Evolutionary conservation across 1,284 basidiomycete genomes (phyloP), one percentile per base, ranked within the genome.

Genomic region (Sanghuangporus baumii): DNA sequence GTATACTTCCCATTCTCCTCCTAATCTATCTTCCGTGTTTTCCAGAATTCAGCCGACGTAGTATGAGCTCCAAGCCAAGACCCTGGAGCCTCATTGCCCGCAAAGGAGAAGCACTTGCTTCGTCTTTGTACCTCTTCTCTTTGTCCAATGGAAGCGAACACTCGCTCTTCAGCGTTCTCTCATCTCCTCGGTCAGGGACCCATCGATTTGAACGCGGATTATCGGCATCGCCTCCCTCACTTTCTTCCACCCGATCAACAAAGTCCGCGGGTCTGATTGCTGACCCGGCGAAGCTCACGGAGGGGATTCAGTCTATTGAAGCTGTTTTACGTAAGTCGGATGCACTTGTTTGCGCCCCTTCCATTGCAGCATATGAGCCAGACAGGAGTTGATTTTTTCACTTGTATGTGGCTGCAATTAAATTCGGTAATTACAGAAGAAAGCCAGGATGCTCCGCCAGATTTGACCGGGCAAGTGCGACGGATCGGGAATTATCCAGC

Each of bases 391-490:
- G 8, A 37, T 54, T n/a, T 12, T 23, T 51, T 26, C 2, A 2
- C 23, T 43, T 31, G 26, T 2, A 46, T 46, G 16, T 46, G 20
- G 43, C 43, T n/a, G 43, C 23, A 8, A 51, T 51, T 26, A 18
- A 51, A 18, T 5, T n/a, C 5, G n/a, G 9, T 4, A 18, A n/a
- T 12, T 11, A 36, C 26, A 11, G 41, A 57, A 38, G 55, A 68
- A 14, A n/a, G 6, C 41, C 57, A 62, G 20, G 37, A 60, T 31
- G 46, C 56, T 34, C 59, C 72, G 48, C 66, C 72, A 12, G 74
- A 79, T 66, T 68, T 81, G 16, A 78, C 76, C 23, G 75, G 75
- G 6, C 65, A 73, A 12, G 67, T 80, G 23, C 61, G 50, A 31
- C 70, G 70, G 51, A 67, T 73, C 38, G 75, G 72, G 5, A 66